Conservation (phyloP, 2,329 filamentous ascomycete genomes). For the Fusarium avenaceum region DNA sequence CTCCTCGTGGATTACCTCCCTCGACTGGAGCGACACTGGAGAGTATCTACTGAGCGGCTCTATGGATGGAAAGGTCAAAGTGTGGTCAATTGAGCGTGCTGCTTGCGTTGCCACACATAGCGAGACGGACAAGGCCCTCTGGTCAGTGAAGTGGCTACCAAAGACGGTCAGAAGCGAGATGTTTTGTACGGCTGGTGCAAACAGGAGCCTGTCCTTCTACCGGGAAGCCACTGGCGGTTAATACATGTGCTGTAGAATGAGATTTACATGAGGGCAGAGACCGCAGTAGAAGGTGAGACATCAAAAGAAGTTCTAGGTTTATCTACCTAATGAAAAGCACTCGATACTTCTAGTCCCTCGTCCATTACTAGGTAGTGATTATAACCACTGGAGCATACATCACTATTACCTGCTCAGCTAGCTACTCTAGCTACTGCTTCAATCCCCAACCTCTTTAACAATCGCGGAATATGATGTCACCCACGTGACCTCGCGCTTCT, state of each 20-base stretch:
- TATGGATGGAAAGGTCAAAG: conserved; percentile 94
- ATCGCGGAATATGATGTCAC: conserved; percentile 1
- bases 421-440: background rate
- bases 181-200: conserved; percentile 85
- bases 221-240: conserved; percentile 74
- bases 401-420: background rate
- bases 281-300: background rate
- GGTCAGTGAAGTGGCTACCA: conserved; percentile 87
- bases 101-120: conserved; percentile 93
- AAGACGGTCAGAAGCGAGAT: conserved; percentile 76
- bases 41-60: conserved; percentile 90
- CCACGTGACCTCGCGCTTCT: conserved; percentile 64
- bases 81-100: conserved; percentile 90
- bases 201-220: conserved; percentile 83
- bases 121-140: conserved; percentile 87
- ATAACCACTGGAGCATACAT: background rate
- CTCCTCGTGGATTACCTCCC: conserved; percentile 86
- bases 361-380: background rate
- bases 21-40: conserved; percentile 94
- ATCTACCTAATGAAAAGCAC: background rate
- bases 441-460: background rate
- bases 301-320: background rate
- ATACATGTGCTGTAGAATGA: conserved; percentile 9
- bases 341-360: background rate
- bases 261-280: background rate